Base-by-base conservation (phyloP, 768 basidiomycete genomes). In the Solioccasus polychromus region DNA sequence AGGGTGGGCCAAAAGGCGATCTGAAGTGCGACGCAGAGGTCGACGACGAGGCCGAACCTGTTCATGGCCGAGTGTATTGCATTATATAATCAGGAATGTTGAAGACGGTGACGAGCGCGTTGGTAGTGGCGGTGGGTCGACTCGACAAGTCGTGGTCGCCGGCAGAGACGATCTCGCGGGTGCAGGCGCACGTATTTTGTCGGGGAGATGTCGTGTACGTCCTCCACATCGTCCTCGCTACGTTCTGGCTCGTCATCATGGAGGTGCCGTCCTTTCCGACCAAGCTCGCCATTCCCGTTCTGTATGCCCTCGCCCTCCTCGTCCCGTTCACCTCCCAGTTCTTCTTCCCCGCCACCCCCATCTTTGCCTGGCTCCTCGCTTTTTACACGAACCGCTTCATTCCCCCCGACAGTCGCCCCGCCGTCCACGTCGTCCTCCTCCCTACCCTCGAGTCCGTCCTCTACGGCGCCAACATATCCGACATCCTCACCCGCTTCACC, bases 391-490 rank as follows among this genome's bases (percentile, higher is more conserved):
- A 88, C 18, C 78, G 85, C 14, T 97, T 88, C 70, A 89, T 97
- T 44, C 90, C 93, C 0, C 71, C 76, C 7, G 52, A 68, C 14
- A 82, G 78, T 66, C 78, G 96, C 3, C 96, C 96, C 0, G 68
- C 75, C 20, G 89, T 97, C 22, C 92, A 88, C 45, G 95, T 99
- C 52, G 85, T 90, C 26, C 76, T 98, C 9, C 83, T 99, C 5
- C 95, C 96, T 0, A 95, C 95, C 0, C 80, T 97, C 42, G 96
- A 99, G 62, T 82, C 88, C 17, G 92, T 96, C 23, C 76, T 98
- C 4, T 98, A 96, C 64, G 96, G 96, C 2, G 95, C 94, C 44
- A 98, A 98, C 68, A 92, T 98, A 46, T 95, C 92, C 28, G 94
- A 98, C 68, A 85, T 97, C 63, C 83, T 98, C 48, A 97, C 95